Evolutionary conservation across 371 early-diverging fungal species (phyloP).

Genomic region (Parasitella parasitica): DNA sequence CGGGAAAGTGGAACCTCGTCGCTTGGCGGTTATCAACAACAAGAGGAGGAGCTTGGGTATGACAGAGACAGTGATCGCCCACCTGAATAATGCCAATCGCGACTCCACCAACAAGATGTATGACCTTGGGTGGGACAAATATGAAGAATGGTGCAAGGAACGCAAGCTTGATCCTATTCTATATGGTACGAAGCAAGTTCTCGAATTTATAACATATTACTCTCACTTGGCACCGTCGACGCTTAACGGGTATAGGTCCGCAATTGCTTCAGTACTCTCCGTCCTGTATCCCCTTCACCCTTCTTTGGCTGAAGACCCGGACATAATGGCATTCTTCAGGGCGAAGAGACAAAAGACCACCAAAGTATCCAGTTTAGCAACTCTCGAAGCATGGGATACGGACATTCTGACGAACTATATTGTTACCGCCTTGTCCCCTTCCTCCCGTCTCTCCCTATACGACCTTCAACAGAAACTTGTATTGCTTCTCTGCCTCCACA

Average conservation of each 20-base stretch:
- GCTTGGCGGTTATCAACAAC: background rate
- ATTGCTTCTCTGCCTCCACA: background rate
- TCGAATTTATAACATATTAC: background rate
- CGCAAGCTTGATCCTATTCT: background rate
- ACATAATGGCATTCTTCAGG: constrained; percentile 2
- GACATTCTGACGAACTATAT: background rate
- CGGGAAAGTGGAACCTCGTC: no score
- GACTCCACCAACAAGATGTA: background rate
- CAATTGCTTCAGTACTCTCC: constrained; percentile 6
- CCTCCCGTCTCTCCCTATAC: background rate
- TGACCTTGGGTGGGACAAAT: background rate
- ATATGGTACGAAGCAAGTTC: background rate
- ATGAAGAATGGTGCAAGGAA: background rate
- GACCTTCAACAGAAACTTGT: constrained; percentile 21
- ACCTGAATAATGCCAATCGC: background rate
- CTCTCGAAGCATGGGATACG: constrained; percentile 9
- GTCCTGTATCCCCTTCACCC: background rate
- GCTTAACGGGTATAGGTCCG: constrained; percentile 1
- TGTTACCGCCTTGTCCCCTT: no score
- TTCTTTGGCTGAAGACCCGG: background rate
- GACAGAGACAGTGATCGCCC: background rate
- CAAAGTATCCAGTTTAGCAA: background rate
- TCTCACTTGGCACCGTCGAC: background rate
- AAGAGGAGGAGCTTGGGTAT: background rate
- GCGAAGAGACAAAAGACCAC: background rate